A percentile compares a stretch with the other conserved stretches of the same genome.
Conservation (phyloP, 2,329 filamentous ascomycete species). For the Knoxdaviesia proteae region DNA sequence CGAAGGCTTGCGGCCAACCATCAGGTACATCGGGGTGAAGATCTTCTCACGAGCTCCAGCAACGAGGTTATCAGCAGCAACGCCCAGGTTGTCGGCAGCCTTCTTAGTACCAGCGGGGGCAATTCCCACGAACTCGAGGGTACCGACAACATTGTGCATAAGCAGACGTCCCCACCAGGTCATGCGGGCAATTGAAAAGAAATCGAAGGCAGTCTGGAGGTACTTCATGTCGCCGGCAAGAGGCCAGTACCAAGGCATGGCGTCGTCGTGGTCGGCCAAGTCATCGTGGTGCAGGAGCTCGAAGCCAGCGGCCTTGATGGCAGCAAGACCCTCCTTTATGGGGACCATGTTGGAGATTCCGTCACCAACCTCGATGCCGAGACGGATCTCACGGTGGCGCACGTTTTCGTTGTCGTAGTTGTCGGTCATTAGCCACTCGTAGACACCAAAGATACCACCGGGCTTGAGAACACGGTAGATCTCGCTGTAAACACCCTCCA, state of each 20-base stretch:
- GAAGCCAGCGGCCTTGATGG: slow-evolving; percentile 78
- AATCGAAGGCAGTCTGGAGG: slow-evolving; percentile 57
- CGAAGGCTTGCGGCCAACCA: slow-evolving; percentile 75
- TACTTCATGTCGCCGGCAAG: slow-evolving; percentile 70
- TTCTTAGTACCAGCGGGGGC: slow-evolving; percentile 75
- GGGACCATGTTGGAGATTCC: slow-evolving; percentile 97
- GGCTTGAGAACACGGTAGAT: slow-evolving; percentile 93
- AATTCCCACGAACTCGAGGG: slow-evolving; percentile 52
- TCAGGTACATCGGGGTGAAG: slow-evolving; percentile 98
- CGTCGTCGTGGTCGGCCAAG: slow-evolving; percentile 55
- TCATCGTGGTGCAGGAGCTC: slow-evolving; percentile 70
- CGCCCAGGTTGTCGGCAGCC: slow-evolving; percentile 75
- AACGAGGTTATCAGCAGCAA: slow-evolving; percentile 68
- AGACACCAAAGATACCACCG: slow-evolving; percentile 86
- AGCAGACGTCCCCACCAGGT: slow-evolving; percentile 60
- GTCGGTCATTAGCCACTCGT: slow-evolving; percentile 98
- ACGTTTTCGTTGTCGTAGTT: slow-evolving; percentile 78
- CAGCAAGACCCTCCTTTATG: slow-evolving; percentile 57
- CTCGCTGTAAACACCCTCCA: slow-evolving; percentile 82
- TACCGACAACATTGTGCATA: slow-evolving; percentile 57
- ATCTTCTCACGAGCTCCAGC: slow-evolving; percentile 72
- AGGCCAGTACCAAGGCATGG: slow-evolving; percentile 85
- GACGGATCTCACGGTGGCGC: slow-evolving; percentile 70
- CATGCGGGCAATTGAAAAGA: slow-evolving; percentile 73
- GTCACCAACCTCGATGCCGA: slow-evolving; percentile 87